Percentiles rank a stretch among this genome's conserved stretches.
Evolutionary conservation across 768 basidiomycete species (phyloP).

Genomic region (Lentinula guzmanii): DNA sequence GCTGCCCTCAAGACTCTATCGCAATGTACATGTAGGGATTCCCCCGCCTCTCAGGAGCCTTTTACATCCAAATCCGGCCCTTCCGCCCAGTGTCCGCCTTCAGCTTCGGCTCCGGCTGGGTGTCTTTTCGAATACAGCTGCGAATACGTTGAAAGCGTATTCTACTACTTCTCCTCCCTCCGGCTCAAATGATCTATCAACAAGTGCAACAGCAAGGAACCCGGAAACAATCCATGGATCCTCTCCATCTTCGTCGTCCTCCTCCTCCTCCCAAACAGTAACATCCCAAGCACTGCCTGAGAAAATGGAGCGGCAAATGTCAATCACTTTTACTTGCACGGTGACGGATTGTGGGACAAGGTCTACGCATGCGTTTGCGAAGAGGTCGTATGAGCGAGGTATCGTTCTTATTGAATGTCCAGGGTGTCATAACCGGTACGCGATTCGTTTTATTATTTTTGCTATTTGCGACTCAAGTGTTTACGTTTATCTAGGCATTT

Average conservation of each 20-base stretch:
- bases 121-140: slow-evolving; percentile 11
- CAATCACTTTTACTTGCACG: slow-evolving; percentile 84
- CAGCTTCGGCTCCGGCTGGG: slow-evolving; percentile 30
- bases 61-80: slow-evolving; percentile 26
- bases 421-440: slow-evolving; percentile 76
- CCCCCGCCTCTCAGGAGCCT: slow-evolving; percentile 38
- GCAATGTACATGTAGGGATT: slow-evolving; percentile 29
- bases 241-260: slow-evolving; percentile 3
- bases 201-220: slow-evolving; percentile 13
- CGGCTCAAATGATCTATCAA: slow-evolving; percentile 11
- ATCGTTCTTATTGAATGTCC: slow-evolving; percentile 93
- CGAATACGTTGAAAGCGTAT: neutral
- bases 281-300: slow-evolving; percentile 29
- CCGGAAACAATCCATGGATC: slow-evolving; percentile 10
- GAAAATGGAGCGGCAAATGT: slow-evolving; percentile 53
- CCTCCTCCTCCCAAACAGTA: slow-evolving; percentile 10
- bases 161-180: slow-evolving; percentile 7
- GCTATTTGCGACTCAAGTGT: neutral
- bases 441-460: neutral
- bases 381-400: slow-evolving; percentile 78
- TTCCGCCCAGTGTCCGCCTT: slow-evolving; percentile 24
- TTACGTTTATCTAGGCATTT: slow-evolving; percentile 47
- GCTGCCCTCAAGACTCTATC: slow-evolving; percentile 41
- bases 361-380: slow-evolving; percentile 85
- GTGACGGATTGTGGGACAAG: slow-evolving; percentile 67